Percentiles rank a stretch among this genome's conserved stretches.
Evolutionary conservation across 805 yeast genomes (phyloP).

Genomic region (Metschnikowia corniflorae): DNA sequence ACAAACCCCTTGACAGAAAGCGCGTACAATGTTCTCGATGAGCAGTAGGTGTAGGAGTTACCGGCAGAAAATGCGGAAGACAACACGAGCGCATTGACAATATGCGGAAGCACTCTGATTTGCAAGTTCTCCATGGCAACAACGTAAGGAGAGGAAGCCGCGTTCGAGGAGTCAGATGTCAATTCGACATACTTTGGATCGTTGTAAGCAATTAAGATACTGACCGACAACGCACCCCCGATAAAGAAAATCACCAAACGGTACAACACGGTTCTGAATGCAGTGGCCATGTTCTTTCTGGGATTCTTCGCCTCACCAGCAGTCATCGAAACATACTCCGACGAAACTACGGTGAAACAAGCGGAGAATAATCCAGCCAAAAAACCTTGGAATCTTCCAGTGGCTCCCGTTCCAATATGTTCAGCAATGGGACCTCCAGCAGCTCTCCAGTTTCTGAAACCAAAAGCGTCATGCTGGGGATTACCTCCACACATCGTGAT

Average conservation of each 20-base stretch:
- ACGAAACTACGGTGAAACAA: slow-evolving; percentile 40
- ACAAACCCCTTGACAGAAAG: slow-evolving; percentile 19
- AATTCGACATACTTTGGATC: slow-evolving; percentile 17
- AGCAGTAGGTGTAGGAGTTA: slow-evolving; percentile 21
- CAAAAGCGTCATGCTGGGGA: slow-evolving; percentile 57
- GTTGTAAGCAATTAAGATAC: slow-evolving; percentile 30
- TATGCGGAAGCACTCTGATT: slow-evolving; percentile 18
- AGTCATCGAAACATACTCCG: slow-evolving; percentile 44
- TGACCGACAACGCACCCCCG: slow-evolving; percentile 42
- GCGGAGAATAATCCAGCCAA: slow-evolving; percentile 37
- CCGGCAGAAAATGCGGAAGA: slow-evolving; percentile 22
- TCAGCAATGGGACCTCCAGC: slow-evolving; percentile 38
- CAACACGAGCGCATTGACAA: slow-evolving; percentile 18
- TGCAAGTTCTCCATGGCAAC: slow-evolving; percentile 22
- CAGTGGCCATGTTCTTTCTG: slow-evolving; percentile 36
- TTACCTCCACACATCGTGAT: slow-evolving; percentile 87
- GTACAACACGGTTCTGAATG: slow-evolving; percentile 41
- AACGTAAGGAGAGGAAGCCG: slow-evolving; percentile 21
- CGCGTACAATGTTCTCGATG: slow-evolving; percentile 20
- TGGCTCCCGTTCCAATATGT: slow-evolving; percentile 34
- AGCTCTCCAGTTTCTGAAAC: slow-evolving; percentile 44
- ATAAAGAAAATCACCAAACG: slow-evolving; percentile 44
- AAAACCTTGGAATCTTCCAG: slow-evolving; percentile 43
- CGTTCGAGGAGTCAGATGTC: slow-evolving; percentile 15
- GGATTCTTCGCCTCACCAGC: slow-evolving; percentile 45